phyloP scores from a whole-genome alignment of 331 rosid genomes.

The Malus hybrid region DNA sequence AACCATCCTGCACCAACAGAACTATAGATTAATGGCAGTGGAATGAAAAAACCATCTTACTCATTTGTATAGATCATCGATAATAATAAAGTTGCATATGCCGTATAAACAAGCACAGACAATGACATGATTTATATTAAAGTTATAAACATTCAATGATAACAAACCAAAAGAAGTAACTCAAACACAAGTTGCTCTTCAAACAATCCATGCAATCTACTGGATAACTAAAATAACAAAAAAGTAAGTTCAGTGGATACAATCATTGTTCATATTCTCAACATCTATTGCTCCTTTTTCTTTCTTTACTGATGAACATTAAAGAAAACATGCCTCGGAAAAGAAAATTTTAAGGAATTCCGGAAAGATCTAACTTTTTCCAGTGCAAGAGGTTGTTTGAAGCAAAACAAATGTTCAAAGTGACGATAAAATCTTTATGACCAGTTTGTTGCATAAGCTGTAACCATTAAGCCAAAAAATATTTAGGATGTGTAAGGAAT shows the following conservation, averaged over 20 bases:
- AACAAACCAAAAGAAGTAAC: not conserved
- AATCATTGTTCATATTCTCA: not conserved
- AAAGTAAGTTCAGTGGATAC: not conserved
- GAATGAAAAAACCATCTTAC: not conserved
- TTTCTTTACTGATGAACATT: not conserved
- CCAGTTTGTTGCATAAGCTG: not conserved
- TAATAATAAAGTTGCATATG: not conserved
- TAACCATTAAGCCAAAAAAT: not conserved
- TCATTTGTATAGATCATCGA: not conserved
- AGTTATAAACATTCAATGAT: not conserved
- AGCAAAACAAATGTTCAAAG: not conserved
- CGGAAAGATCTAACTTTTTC: not conserved
- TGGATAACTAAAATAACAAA: not conserved
- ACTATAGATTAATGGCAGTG: slow-evolving; percentile 7
- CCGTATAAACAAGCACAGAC: not conserved
- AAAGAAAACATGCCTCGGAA: not conserved
- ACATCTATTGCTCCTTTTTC: not conserved
- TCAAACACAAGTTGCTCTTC: not conserved
- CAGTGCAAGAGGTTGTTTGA: not conserved
- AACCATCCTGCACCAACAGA: slow-evolving; percentile 52
- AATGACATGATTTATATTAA: not conserved
- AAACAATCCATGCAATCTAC: not conserved
- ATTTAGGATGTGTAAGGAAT: not conserved
- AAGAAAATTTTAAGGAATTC: not conserved
- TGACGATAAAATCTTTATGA: no score